These are phyloP conservation scores for Solanum boliviense DNA, from an alignment of 257 asterid genomes.

Conservation along the genomic window DNA sequence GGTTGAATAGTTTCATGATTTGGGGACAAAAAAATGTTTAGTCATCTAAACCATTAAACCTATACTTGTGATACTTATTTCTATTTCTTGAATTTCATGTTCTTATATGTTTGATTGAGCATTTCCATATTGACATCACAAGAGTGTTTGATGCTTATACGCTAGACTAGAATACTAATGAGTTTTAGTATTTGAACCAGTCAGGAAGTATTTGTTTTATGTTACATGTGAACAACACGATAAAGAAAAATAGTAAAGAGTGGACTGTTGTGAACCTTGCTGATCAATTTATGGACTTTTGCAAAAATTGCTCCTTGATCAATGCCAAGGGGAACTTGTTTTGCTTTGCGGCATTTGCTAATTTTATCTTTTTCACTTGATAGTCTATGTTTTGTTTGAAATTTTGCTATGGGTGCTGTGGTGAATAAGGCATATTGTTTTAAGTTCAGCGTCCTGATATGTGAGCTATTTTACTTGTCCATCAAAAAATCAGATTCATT, in stretches of 20 bases:
- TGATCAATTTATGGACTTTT: neutral
- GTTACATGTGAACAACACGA: neutral
- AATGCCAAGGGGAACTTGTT: neutral
- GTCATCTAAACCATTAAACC: neutral
- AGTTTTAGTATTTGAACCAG: neutral
- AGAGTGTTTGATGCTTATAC: neutral
- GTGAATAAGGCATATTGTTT: neutral
- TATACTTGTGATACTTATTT: neutral
- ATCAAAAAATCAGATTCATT: neutral
- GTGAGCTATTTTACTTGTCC: neutral
- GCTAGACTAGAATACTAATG: neutral
- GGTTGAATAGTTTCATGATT: neutral
- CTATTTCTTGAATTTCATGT: neutral
- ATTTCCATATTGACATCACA: neutral
- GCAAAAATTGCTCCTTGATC: neutral
- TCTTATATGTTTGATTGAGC: neutral
- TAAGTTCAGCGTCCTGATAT: neutral
- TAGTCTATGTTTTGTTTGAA: neutral
- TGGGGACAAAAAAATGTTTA: neutral
- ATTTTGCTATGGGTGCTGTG: neutral
- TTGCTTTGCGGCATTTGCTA: neutral
- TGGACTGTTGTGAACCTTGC: neutral
- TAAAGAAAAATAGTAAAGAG: neutral
- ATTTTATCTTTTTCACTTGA: neutral
- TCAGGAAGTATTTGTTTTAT: neutral